Evolutionary conservation across 495 filamentous ascomycete species (phyloP).

Genomic region (Hamigera avellanea): DNA sequence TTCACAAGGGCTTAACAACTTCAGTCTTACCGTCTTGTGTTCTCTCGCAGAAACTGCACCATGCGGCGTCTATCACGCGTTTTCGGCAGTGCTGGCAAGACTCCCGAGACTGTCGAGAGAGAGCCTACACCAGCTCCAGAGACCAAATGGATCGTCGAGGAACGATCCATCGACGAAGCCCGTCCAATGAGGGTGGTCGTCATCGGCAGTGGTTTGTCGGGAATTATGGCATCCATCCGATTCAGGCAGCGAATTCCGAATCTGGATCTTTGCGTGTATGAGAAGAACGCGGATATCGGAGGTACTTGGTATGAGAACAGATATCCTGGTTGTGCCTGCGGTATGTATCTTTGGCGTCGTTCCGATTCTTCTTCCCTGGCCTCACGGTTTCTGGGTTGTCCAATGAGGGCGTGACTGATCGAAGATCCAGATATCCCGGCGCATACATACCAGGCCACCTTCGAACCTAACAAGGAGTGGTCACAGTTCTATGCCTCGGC

Average conservation of each 20-base stretch:
- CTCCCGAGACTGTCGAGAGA: not conserved
- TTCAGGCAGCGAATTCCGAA: slow-evolving; percentile 45
- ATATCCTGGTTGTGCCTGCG: slow-evolving; percentile 56
- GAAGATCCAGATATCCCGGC: slow-evolving; percentile 24
- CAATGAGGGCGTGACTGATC: not conserved
- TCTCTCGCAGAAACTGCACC: too few relatives aligned
- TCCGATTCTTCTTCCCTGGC: too few relatives aligned
- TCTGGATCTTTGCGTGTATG: slow-evolving; percentile 56
- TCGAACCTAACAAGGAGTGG: slow-evolving; percentile 47
- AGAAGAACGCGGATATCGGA: slow-evolving; percentile 65
- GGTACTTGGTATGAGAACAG: slow-evolving; percentile 65
- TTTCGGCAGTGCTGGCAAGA: slow-evolving; percentile 2
- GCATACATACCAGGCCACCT: slow-evolving; percentile 40
- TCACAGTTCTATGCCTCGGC: slow-evolving; percentile 44
- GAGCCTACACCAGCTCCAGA: not conserved
- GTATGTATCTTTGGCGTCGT: slow-evolving; percentile 8
- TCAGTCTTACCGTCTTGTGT: too few relatives aligned
- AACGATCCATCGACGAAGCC: slow-evolving; percentile 44
- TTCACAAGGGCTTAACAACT: too few relatives aligned
- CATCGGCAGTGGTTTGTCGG: slow-evolving; percentile 56
- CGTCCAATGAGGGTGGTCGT: slow-evolving; percentile 46
- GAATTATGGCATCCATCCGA: slow-evolving; percentile 48
- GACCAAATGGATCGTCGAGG: slow-evolving; percentile 16
- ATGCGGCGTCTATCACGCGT: slow-evolving; percentile 10
- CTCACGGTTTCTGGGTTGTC: too few relatives aligned